Conservation (phyloP, 345 rosid species). For the Toxicodendron radicans region DNA sequence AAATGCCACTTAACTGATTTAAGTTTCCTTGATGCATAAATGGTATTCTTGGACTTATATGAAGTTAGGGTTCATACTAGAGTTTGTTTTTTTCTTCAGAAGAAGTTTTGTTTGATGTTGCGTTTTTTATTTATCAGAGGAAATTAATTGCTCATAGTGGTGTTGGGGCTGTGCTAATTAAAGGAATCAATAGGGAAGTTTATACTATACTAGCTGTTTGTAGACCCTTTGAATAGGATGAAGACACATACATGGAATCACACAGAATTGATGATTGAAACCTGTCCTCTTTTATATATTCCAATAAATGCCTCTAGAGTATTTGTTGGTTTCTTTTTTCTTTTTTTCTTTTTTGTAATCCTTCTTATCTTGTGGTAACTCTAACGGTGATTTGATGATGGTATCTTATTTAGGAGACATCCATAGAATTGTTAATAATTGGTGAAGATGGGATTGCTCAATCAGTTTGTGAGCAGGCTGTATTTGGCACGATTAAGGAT, state of each 20-base stretch:
- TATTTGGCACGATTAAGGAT: conserved; percentile 88
- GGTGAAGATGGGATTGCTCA: conserved; percentile 75
- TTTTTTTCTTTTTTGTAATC: not conserved
- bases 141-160: not conserved
- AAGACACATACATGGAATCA: too few relatives aligned
- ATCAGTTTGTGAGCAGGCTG: conserved; percentile 83
- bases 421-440: conserved; percentile 78
- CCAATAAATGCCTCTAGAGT: not conserved
- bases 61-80: not conserved
- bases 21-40: not conserved
- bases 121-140: not conserved
- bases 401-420: conserved; percentile 67
- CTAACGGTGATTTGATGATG: conserved; percentile 21
- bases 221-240: too few relatives aligned
- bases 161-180: too few relatives aligned
- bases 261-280: not conserved
- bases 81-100: not conserved
- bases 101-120: not conserved
- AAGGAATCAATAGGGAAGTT: too few relatives aligned
- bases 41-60: not conserved
- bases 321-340: not conserved
- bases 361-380: not conserved
- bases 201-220: too few relatives aligned
- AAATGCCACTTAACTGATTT: not conserved
- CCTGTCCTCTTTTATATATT: not conserved